Evolutionary conservation across 345 rosid species (phyloP).

Genomic region (Rhizophora mangle): DNA sequence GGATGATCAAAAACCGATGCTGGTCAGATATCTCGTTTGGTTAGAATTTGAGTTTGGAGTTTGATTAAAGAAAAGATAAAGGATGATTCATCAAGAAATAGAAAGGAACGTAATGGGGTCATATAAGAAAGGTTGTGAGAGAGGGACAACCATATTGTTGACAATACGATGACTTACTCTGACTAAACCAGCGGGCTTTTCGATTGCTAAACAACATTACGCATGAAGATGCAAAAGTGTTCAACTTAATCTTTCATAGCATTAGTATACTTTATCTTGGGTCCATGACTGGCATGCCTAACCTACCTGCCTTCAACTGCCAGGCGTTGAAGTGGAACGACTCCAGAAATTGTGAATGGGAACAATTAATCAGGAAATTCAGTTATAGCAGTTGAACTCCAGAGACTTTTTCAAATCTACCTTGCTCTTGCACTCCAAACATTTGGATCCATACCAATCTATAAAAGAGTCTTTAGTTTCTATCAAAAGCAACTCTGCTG

Average conservation of each 20-base stretch:
- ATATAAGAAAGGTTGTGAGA: conserved; percentile 15
- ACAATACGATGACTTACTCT: conserved; percentile 31
- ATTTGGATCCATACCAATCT: conserved; percentile 14
- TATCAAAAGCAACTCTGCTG: background rate
- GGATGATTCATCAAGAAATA: background rate
- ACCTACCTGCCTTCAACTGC: conserved; percentile 20
- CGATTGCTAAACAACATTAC: background rate
- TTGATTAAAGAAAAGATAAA: conserved; percentile 16
- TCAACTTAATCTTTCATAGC: too few species aligned
- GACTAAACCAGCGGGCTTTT: conserved; percentile 18
- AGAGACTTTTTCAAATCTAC: conserved; percentile 35
- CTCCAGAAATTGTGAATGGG: background rate
- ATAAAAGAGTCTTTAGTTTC: conserved; percentile 2
- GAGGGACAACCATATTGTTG: conserved; percentile 26
- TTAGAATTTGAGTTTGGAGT: conserved; percentile 11
- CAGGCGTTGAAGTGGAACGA: background rate
- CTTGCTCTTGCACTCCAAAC: conserved; percentile 1
- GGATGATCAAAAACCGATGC: conserved; percentile 1
- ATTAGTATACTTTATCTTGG: background rate
- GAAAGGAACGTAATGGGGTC: background rate
- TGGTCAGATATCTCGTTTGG: conserved; percentile 18
- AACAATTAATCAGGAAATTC: conserved; percentile 17
- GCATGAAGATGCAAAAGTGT: too few species aligned
- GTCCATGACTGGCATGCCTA: conserved; percentile 19
- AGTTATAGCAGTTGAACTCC: conserved; percentile 44